phyloP scores from a whole-genome alignment of 768 basidiomycete species.

The Psilocybe tampanensis region DNA sequence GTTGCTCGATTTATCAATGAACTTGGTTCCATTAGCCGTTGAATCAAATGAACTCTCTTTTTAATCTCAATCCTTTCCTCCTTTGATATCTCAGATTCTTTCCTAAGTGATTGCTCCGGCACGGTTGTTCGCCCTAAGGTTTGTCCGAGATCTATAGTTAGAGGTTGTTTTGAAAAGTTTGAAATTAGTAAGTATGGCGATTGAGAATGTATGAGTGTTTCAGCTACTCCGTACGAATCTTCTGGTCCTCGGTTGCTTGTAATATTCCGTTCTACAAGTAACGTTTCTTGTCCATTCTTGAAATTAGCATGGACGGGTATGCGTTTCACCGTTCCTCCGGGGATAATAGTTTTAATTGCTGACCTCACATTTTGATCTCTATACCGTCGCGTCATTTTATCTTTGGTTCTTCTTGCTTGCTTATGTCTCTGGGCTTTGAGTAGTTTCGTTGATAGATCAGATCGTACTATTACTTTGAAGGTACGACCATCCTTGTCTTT shows the following conservation, averaged over 20 bases:
- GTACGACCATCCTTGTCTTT: constrained; percentile 4
- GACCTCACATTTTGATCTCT: constrained; percentile 6
- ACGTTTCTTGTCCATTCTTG: neutral
- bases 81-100: too few species aligned
- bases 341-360: constrained; percentile 3
- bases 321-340: constrained; percentile 8
- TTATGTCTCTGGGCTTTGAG: neutral
- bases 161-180: constrained; percentile 6
- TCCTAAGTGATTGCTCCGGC: constrained; percentile 5
- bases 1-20: too few species aligned
- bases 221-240: constrained; percentile 13
- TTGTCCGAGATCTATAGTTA: constrained; percentile 16
- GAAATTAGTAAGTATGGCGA: neutral
- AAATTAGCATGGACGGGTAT: constrained; percentile 8
- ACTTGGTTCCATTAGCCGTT: too few species aligned
- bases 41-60: too few species aligned
- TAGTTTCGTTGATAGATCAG: neutral
- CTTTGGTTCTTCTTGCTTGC: neutral
- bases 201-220: constrained; percentile 13
- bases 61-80: too few species aligned
- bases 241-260: neutral
- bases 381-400: neutral
- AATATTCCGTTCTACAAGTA: constrained; percentile 19
- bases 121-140: constrained; percentile 8
- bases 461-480: constrained; percentile 1